Evolutionary conservation across 108 stramenopile species (phyloP), one percentile per base, ranked within the genome.

Genomic region (Fistulifera pelliculosa): DNA sequence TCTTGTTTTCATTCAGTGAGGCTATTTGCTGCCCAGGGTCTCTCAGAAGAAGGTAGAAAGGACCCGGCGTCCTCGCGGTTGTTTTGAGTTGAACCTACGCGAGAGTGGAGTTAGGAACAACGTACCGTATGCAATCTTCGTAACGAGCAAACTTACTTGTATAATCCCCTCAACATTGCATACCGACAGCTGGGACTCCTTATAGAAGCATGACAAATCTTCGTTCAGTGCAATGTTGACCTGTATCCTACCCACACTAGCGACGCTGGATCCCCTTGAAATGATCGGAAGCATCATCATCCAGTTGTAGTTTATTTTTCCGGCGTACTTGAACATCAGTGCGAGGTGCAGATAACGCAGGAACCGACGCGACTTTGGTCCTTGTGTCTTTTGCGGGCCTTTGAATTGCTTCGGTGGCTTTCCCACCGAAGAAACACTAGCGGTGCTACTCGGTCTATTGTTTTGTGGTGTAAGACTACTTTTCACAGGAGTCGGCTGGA

Each of bases 201-300:
- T 82, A 59, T 92, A 92, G 38, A 80, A 82, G 61, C 90, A 92
- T 18, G 83, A 81, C 24, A 92, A 49, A 66, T 92, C 90, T 70
- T 92, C 90, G 59, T 85, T 92, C 50, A 92, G 60, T 1, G 90
- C 90, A 17, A 78, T 58, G 42, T 73, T 78, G 2, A 78, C 77
- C 26, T 62, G 65, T 21, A 73, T 35, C 8, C 64, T 38, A 25
- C 14, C 27, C 27, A 28, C 47, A 31, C 31, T 60, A 41, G 48
- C 27, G 39, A 43, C 38, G 18, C 58, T 53, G 25, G 21, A 47
- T 2, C 47, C 47, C 61, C 14, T 62, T 27, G 14, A 19, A 26
- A 14, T 17, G 55, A 23, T 47, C n/a, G 21, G 56, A 56, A 35
- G 21, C 38, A 27, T 27, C 45, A 13, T 23, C 49, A n/a, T 38